These are phyloP conservation scores for Talaromyces adpressus DNA, from an alignment of 495 filamentous ascomycete species.

Conservation along the genomic window DNA sequence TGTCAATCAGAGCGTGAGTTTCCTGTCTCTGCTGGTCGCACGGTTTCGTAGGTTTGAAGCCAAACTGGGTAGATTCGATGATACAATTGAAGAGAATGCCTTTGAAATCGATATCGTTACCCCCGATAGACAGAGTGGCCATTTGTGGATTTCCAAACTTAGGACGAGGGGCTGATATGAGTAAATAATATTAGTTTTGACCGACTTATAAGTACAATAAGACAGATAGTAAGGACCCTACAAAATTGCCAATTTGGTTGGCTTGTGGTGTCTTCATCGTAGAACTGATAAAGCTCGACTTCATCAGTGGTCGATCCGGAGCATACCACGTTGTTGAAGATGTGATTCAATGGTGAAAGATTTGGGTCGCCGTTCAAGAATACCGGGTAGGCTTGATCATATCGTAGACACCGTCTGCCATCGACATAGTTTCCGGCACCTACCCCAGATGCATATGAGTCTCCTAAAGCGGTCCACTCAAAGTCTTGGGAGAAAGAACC, in stretches of 20 bases:
- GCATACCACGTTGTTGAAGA: conserved; percentile 5
- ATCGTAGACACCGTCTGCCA: conserved; percentile 7
- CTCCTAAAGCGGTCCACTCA: neutral
- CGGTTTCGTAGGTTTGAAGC: neutral
- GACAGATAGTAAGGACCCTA: no score
- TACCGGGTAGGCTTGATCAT: neutral
- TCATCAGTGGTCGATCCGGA: neutral
- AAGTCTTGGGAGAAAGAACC: neutral
- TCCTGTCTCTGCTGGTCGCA: conserved; percentile 5
- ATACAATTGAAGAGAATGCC: conserved; percentile 7
- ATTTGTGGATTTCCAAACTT: conserved; percentile 6
- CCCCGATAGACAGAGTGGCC: conserved; percentile 7
- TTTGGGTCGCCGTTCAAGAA: neutral
- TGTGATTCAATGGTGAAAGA: neutral
- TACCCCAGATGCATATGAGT: conserved; percentile 6
- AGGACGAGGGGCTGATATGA: no score
- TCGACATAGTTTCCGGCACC: neutral
- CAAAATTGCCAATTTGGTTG: neutral
- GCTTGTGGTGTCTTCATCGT: conserved; percentile 2
- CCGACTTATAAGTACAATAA: no score
- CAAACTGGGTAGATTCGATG: neutral
- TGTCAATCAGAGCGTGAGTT: neutral
- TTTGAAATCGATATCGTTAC: conserved; percentile 7
- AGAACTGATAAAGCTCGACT: conserved; percentile 3
- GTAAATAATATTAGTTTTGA: no score